Conservation (phyloP, 2,329 filamentous ascomycete genomes). For the Venturia pyrina region DNA sequence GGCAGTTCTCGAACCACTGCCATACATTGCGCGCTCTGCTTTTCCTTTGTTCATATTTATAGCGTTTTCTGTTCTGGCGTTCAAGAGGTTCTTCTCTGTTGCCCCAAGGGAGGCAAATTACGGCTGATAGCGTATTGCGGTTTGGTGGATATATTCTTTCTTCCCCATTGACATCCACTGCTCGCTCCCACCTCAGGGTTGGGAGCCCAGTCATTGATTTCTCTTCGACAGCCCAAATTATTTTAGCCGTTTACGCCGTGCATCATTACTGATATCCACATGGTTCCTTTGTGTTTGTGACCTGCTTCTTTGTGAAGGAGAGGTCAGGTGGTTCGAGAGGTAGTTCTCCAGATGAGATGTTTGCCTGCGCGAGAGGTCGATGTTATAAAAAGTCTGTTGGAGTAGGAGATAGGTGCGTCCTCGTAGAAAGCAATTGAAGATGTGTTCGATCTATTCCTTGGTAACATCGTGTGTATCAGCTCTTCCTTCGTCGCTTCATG, state of each 20-base stretch:
- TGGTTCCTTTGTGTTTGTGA: background rate
- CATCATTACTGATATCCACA: background rate
- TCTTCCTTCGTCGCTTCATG: background rate
- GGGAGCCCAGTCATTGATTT: background rate
- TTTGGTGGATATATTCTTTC: slow-evolving; percentile 18
- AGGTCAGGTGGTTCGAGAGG: background rate
- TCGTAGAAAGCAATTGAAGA: background rate
- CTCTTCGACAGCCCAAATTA: background rate
- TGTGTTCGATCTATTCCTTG: background rate
- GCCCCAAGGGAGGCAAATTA: slow-evolving; percentile 14
- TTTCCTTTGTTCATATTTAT: slow-evolving; percentile 4
- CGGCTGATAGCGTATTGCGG: slow-evolving; percentile 25
- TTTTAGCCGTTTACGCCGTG: background rate
- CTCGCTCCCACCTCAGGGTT: background rate
- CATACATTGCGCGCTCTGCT: background rate
- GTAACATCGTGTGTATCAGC: background rate
- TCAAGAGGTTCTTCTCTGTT: slow-evolving; percentile 20
- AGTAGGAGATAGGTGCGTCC: background rate
- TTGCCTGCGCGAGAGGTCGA: background rate
- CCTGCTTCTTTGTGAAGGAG: background rate
- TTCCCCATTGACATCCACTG: slow-evolving; percentile 12
- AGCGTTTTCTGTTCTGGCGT: slow-evolving; percentile 18
- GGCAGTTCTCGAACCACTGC: background rate
- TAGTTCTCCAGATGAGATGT: background rate
- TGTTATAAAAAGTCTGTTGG: background rate